A percentile compares a stretch with the other conserved stretches of the same genome.
These are phyloP conservation scores for Apiotrichum montevideense DNA, from an alignment of 1,284 basidiomycete species.

Conservation along the genomic window DNA sequence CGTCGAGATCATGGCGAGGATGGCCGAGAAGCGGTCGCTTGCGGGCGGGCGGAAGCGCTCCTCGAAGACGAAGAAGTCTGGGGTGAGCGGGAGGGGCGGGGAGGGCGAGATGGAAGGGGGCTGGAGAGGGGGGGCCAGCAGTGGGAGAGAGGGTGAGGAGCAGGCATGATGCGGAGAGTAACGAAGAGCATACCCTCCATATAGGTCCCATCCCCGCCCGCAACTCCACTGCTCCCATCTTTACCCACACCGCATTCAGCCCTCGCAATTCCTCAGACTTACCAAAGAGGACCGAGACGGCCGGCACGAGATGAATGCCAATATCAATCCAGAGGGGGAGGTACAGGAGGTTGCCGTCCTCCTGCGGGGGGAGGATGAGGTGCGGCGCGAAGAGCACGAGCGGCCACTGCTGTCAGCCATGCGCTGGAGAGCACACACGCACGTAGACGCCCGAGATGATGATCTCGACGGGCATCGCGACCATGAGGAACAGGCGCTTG, in stretches of 20 bases:
- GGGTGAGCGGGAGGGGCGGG: not conserved
- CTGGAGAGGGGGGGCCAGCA: too few species aligned
- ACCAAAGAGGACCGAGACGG: constrained; percentile 54
- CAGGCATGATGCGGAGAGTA: too few species aligned
- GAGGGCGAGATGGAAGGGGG: too few species aligned
- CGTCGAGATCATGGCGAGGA: constrained; percentile 49
- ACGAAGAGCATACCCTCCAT: too few species aligned
- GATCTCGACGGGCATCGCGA: constrained; percentile 60
- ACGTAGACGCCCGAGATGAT: constrained; percentile 65
- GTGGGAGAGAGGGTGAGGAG: too few species aligned
- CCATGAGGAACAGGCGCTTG: constrained; percentile 58
- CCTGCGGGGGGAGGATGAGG: constrained; percentile 38
- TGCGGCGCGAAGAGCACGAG: constrained; percentile 31
- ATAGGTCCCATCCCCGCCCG: too few species aligned
- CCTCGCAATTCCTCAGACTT: constrained; percentile 6
- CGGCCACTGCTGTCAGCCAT: constrained; percentile 29
- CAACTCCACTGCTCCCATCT: too few species aligned
- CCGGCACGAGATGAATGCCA: constrained; percentile 60
- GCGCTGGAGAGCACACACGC: constrained; percentile 10
- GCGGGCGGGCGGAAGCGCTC: constrained; percentile 53
- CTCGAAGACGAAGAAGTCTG: constrained; percentile 67
- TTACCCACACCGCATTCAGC: too few species aligned
- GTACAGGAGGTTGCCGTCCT: constrained; percentile 42
- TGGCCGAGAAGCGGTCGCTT: constrained; percentile 51
- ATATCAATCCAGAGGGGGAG: constrained; percentile 60